Evolutionary conservation across 202 grass and related monocot species (phyloP), one percentile per base, ranked within the genome.

Genomic region (Brachypodium distachyon): DNA sequence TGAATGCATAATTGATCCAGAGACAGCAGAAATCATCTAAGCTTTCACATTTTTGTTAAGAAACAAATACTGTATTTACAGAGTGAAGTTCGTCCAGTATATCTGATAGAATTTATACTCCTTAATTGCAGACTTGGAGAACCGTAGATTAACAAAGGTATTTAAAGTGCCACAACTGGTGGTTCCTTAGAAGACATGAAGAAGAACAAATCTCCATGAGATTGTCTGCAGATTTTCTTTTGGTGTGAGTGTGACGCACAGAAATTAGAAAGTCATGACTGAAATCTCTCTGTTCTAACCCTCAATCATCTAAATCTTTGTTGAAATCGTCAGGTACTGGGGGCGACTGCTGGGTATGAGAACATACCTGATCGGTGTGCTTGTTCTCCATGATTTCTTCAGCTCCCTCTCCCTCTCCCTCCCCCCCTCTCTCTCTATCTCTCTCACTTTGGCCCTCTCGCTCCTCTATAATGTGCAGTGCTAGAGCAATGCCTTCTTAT

Each of bases 321-420:
- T 44, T 68, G n/a, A 78, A 61, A 42, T 51, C 27, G 9, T 52
- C 17, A 47, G 58, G 44, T 17, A 73, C 50, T 48, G 6, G 23
- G 13, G 54, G 16, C 25, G 34, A 47, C 69, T n/a, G 21, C 51
- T 77, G 13, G 56, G 47, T 26, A 40, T 0, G 0, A 47, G 63
- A 55, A 16, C 74, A 62, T 83, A 88, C 80, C 85, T 83, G 67
- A 36, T 60, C 31, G 53, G 52, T 2, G 12, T 19, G 53, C 58
- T 79, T 59, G 13, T 13, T 55, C 44, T 84, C 86, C 81, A 88
- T 88, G 53, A 12, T 47, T 81, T 33, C 12, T 56, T 61, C 53
- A 21, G 21, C 56, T 46, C 53, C 21, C 18, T 51, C 40, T 7
- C 16, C 4, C 9, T 17, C 25, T 37, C 26, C 1, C 0, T 3